Evolutionary conservation across 2,329 filamentous ascomycete species (phyloP).

Genomic region (Rutstroemia sp.): DNA sequence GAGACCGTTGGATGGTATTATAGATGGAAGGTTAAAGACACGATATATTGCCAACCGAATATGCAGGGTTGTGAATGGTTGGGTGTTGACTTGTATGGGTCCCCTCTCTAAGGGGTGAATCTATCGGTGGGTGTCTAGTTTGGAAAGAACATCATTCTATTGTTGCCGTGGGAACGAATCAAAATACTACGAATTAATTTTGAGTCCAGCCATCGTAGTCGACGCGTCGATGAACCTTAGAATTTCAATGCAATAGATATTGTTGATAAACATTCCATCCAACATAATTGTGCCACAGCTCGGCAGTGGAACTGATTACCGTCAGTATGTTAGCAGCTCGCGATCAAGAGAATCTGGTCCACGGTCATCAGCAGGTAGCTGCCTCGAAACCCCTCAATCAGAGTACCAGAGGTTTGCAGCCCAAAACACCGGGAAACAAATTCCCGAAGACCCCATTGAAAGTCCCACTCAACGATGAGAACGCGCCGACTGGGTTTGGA

Average conservation of each 20-base stretch:
- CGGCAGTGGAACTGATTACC: not conserved
- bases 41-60: slow-evolving; percentile 11
- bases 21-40: slow-evolving; percentile 5
- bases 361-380: slow-evolving; percentile 63
- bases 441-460: slow-evolving; percentile 79
- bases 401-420: slow-evolving; percentile 48
- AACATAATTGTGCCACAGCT: too few species aligned
- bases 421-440: slow-evolving; percentile 73
- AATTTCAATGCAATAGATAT: slow-evolving; percentile 1
- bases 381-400: slow-evolving; percentile 68
- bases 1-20: not conserved
- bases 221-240: not conserved
- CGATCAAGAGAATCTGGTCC: slow-evolving; percentile 83
- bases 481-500: slow-evolving; percentile 52
- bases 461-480: slow-evolving; percentile 76
- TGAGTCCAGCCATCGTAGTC: not conserved
- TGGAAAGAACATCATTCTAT: not conserved
- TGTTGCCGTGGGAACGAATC: slow-evolving; percentile 14
- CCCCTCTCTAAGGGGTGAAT: not conserved
- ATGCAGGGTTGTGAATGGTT: slow-evolving; percentile 7
- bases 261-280: not conserved
- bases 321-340: slow-evolving; percentile 64
- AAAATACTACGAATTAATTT: slow-evolving; percentile 1
- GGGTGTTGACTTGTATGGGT: not conserved
- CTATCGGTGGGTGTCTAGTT: not conserved